Base-by-base conservation (phyloP, 1,284 basidiomycete species). In the Leccinum subrobustum region DNA sequence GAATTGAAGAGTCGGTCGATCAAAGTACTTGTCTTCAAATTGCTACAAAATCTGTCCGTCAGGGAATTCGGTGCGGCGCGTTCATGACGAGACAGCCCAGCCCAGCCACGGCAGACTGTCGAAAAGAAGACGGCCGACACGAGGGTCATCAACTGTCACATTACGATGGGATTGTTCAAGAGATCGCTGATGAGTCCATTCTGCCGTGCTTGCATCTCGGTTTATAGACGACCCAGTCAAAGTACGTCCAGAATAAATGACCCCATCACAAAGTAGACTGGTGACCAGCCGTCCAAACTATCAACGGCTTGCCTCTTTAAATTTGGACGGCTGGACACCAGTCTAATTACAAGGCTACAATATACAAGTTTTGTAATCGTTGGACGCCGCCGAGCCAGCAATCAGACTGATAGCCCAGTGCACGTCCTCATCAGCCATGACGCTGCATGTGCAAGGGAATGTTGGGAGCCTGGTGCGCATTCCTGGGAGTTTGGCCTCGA, bases 121-220 rank as follows among this genome's bases (percentile, higher is more conserved):
- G 92, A 92, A 63, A 95, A 69, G 62, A 86, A 61, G 73, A 93
- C 87, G 57, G 83, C 87, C 82, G 89, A 87, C 61, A 80, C 61
- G 63, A 93, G 64, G 65, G 94, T 81, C 64, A 95, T 78, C 54
- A 81, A 64, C 82, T 95, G 93, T 90, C 90, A 95, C 73, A 83
- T 78, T 61, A 95, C 84, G 64, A 95, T 82, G 48, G 79, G 77
- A 79, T 85, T 91, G 75, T 86, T 85, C 71, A 81, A 84, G 59
- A 95, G 77, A 75, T 95, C 93, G 59, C 84, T 88, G 51, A 95
- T 83, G 71, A 37, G 14, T 96, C 93, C 37, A 92, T 92, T 52
- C 88, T 85, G 71, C 93, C 92, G 56, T 91, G 92, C 76, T 83
- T 89, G 64, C 88, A 83, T 60, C 92, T 85, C 53, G 93, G 91